These are phyloP conservation scores for Dactylonectria estremocensis DNA, from an alignment of 2,329 filamentous ascomycete species.

Conservation along the genomic window DNA sequence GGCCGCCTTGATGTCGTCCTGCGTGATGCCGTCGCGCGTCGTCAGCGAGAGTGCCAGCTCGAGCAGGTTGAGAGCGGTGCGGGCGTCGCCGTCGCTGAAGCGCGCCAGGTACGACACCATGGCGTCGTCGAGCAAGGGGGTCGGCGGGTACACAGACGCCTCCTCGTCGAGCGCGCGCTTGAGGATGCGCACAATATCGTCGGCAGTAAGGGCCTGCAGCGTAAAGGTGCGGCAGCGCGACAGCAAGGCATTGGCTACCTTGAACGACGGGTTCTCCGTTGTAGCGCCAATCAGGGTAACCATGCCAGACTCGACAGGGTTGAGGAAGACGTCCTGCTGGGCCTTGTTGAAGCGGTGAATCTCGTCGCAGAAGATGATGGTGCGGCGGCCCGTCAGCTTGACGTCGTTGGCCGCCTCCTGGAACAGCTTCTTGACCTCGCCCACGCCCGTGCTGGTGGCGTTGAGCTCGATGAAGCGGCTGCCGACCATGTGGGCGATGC, in stretches of 20 bases:
- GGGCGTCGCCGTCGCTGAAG: constrained; percentile 93
- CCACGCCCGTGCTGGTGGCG: constrained; percentile 89
- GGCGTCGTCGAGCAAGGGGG: constrained; percentile 80
- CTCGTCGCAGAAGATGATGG: constrained; percentile 98
- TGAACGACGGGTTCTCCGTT: constrained; percentile 97
- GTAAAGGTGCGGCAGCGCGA: constrained; percentile 95
- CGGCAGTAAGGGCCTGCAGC: constrained; percentile 79
- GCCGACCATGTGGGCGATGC: constrained; percentile 86
- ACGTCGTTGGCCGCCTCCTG: constrained; percentile 86
- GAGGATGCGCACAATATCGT: constrained; percentile 82
- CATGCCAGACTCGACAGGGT: constrained; percentile 90
- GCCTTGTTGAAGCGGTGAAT: constrained; percentile 93
- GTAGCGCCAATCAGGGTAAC: constrained; percentile 96
- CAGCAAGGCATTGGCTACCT: constrained; percentile 88
- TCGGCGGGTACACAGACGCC: constrained; percentile 57
- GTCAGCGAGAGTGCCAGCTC: constrained; percentile 86
- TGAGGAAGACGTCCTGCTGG: constrained; percentile 95
- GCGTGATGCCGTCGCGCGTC: constrained; percentile 73
- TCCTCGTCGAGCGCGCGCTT: constrained; percentile 80
- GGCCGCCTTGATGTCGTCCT: constrained; percentile 82
- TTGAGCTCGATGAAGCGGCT: constrained; percentile 96
- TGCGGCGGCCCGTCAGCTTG: constrained; percentile 86
- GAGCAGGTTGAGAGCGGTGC: constrained; percentile 92
- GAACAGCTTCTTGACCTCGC: constrained; percentile 94
- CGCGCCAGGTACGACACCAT: constrained; percentile 86